Evolutionary conservation across 164 flowering plant genomes (phyloP).

Genomic region (Dillenia suffruticosa): DNA sequence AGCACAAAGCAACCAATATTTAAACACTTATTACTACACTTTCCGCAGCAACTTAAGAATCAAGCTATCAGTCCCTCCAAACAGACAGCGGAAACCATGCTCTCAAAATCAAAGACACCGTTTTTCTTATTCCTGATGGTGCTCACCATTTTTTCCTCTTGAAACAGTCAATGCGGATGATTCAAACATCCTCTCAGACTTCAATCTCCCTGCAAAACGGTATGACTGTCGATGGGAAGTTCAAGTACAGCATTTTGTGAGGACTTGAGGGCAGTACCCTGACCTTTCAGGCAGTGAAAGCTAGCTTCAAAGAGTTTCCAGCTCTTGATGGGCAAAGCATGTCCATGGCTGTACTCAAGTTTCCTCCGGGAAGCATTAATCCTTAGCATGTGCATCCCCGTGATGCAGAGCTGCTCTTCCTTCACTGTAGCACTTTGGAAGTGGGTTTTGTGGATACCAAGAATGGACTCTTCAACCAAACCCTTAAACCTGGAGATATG

Average conservation of each 20-base stretch:
- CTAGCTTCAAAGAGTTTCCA: constrained; percentile 18
- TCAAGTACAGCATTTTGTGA: constrained; percentile 12
- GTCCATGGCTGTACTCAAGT: constrained; percentile 11
- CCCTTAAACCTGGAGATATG: constrained; percentile 6
- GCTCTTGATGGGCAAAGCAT: constrained; percentile 21
- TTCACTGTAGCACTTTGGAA: constrained; percentile 10
- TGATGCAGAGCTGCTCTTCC: constrained; percentile 17
- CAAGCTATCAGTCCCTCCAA: too few species aligned
- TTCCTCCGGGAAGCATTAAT: constrained; percentile 14
- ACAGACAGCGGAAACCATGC: too few species aligned
- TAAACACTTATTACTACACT: too few species aligned
- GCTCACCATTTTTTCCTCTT: too few species aligned
- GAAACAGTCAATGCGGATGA: constrained; percentile 1
- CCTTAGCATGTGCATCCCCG: constrained; percentile 22
- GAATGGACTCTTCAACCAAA: constrained; percentile 17
- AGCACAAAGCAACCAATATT: too few species aligned
- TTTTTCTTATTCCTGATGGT: too few species aligned
- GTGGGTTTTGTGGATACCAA: constrained; percentile 15
- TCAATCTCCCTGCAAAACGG: constrained; percentile 10
- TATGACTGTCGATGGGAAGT: constrained; percentile 1
- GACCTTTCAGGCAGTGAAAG: constrained; percentile 8
- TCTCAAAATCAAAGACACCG: too few species aligned
- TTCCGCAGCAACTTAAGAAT: too few species aligned
- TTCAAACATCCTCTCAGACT: constrained; percentile 8
- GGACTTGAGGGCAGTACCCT: not conserved